Evolutionary conservation across 371 early-diverging fungal genomes (phyloP).

Genomic region (Mortierella sp.): DNA sequence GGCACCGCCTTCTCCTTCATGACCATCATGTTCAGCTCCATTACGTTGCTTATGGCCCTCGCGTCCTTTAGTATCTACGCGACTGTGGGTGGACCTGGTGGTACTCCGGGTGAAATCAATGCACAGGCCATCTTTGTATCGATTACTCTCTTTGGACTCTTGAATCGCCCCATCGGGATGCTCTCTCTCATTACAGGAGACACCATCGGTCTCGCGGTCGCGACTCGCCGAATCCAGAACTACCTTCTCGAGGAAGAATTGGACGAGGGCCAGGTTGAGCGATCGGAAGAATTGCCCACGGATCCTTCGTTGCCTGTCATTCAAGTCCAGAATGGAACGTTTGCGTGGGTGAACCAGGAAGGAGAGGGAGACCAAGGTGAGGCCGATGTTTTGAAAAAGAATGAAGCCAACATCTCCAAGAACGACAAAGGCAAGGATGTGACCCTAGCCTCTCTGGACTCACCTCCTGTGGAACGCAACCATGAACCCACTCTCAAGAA

Average conservation of each 20-base stretch:
- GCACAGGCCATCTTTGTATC: slow-evolving; percentile 86
- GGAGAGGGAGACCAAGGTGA: too few species aligned
- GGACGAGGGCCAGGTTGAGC: slow-evolving; percentile 53
- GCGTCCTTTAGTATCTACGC: slow-evolving; percentile 87
- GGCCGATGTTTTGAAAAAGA: too few species aligned
- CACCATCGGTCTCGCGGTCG: slow-evolving; percentile 27
- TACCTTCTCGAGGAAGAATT: slow-evolving; percentile 45
- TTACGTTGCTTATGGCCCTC: slow-evolving; percentile 60
- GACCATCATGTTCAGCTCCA: slow-evolving; percentile 50
- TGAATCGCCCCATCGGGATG: slow-evolving; percentile 85
- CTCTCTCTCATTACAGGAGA: slow-evolving; percentile 21
- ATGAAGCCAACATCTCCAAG: too few species aligned
- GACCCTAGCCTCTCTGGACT: not conserved
- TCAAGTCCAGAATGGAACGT: slow-evolving; percentile 8
- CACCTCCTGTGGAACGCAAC: slow-evolving; percentile 30
- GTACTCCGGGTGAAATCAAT: slow-evolving; percentile 65
- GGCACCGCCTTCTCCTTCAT: slow-evolving; percentile 56
- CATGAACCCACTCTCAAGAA: slow-evolving; percentile 64
- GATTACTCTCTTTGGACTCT: slow-evolving; percentile 89
- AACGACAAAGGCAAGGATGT: slow-evolving; percentile 16
- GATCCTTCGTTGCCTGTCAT: not conserved
- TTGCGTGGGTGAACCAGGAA: slow-evolving; percentile 23
- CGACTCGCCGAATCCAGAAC: slow-evolving; percentile 33
- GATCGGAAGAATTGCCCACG: not conserved
- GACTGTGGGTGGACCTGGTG: slow-evolving; percentile 81